Evolutionary conservation across 208 protist genomes (phyloP).

Genomic region (Trichomonas vaginalis): DNA sequence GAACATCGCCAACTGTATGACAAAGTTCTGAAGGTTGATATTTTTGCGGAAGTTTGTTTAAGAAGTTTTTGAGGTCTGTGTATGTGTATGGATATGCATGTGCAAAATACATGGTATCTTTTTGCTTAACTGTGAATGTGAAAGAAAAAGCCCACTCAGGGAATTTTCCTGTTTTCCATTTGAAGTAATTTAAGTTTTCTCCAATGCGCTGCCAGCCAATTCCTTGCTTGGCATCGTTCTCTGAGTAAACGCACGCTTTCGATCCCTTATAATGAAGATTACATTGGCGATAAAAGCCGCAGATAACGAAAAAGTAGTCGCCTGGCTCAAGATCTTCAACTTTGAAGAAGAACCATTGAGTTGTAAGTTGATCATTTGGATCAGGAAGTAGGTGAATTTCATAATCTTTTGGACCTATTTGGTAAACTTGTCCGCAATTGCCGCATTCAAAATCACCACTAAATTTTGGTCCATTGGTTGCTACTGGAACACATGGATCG

Average conservation of each 20-base stretch:
- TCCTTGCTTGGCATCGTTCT: background rate
- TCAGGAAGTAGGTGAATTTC: constrained; percentile 5
- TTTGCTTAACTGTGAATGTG: background rate
- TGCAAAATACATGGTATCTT: background rate
- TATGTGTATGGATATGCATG: constrained; percentile 5
- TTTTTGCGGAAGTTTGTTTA: background rate
- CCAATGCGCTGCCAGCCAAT: background rate
- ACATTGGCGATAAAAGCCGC: background rate
- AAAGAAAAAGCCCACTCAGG: background rate
- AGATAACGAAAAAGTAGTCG: background rate
- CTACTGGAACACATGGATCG: background rate
- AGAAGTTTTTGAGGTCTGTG: background rate
- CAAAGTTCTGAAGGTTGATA: background rate
- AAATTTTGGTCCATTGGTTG: background rate
- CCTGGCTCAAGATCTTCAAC: background rate
- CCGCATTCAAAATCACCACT: constrained; percentile 13
- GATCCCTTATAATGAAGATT: background rate
- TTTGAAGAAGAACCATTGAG: constrained; percentile 19
- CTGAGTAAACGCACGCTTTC: background rate
- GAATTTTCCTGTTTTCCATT: background rate
- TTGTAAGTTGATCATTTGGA: background rate
- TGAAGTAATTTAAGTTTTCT: constrained; percentile 1
- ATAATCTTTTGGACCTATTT: background rate
- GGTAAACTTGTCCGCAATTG: background rate
- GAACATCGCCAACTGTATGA: background rate